Percentiles rank a stretch among this genome's conserved stretches.
Conservation (phyloP, 2,329 filamentous ascomycete species). For the Mycogone perniciosa region DNA sequence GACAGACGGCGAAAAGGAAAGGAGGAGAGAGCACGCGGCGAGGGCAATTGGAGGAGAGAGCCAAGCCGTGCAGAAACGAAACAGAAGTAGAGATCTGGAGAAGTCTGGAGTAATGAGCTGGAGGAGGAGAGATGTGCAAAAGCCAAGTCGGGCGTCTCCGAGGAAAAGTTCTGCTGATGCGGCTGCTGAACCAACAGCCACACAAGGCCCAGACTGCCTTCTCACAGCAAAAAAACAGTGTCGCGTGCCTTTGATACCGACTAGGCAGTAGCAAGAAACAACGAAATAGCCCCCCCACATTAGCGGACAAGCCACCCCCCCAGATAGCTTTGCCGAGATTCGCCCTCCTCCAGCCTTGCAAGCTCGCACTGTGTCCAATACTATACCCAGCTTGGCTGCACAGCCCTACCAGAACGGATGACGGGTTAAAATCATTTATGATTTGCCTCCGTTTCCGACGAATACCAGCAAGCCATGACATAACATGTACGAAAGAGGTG, state of each 20-base stretch:
- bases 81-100: background rate
- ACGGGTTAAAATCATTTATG: no score
- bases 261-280: background rate
- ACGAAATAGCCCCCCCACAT: background rate
- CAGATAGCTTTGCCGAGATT: background rate
- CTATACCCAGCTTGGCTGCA: no score
- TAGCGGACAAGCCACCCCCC: conserved; percentile 4
- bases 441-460: no score
- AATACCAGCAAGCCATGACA: no score
- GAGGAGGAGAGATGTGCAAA: no score
- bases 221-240: conserved; percentile 5
- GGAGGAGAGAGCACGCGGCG: background rate
- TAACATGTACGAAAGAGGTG: no score
- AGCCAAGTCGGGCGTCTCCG: background rate
- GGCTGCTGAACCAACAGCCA: background rate
- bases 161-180: background rate
- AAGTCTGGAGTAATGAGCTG: background rate
- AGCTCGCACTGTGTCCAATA: no score
- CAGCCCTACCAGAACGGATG: no score
- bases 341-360: background rate
- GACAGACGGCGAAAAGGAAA: background rate
- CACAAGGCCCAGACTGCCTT: background rate
- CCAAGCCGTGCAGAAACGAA: background rate
- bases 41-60: no score
- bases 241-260: conserved; percentile 12